Evolutionary conservation across 169 alveolate species (phyloP), one percentile per base, ranked within the genome.

Genomic region (Babesia caballi): DNA sequence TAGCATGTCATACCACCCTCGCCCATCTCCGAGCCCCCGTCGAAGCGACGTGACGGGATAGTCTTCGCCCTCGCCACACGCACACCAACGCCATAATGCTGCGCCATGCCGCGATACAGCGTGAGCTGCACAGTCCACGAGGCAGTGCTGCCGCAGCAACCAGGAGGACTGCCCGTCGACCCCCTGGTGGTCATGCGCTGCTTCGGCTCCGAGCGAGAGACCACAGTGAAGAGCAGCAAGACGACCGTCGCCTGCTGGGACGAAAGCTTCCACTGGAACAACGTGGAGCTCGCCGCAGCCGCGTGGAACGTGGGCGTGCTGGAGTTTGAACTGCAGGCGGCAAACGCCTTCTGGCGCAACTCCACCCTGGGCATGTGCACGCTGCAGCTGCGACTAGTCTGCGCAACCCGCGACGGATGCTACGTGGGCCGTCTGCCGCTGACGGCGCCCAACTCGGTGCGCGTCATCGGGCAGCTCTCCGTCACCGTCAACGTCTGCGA

Each of bases 321-420:
- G 21, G 94, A 91, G 50, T 94, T 94, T 81, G 97, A 94, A 69
- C 88, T 94, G 30, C 97, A 93, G 66, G 76, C 94, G 21, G 96
- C 97, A 30, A 94, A 94, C 73, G 85, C 95, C 52, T 93, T 91
- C 54, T 94, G 97, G 97, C 70, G 96, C 50, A 94, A 94, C 67
- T 95, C 91, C 46, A 68, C 85, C 36, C 82, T 94, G 40, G 97
- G 97, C 17, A 81, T 81, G 23, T 82, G 92, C 36, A 82, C 95
- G 5, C 75, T 94, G 44, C 96, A 94, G 86, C 82, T 92, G 41
- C 90, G 89, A 57, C 82, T 92, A 53, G 85, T 94, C 59, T 88
- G 85, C 57, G 85, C 90, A 46, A 90, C 93, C 61, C 85, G 85
- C 56, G 91, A 92, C 50, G 94, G 92, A 76, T 83, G 84, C 56